phyloP scores from a whole-genome alignment of 306 rosid species.

The Sesbania bispinosa region DNA sequence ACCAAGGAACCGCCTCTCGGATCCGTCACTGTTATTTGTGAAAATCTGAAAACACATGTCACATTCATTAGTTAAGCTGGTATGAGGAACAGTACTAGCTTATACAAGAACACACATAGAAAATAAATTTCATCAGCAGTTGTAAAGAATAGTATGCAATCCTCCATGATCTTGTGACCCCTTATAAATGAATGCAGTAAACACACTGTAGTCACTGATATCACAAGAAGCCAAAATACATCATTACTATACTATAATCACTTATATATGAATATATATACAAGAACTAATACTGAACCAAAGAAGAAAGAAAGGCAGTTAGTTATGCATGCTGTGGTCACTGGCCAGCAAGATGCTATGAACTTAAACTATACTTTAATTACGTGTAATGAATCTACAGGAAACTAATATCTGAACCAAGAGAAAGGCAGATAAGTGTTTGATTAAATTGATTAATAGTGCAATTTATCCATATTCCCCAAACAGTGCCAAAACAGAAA shows the following conservation, averaged over 20 bases:
- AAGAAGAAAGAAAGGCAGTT: no score
- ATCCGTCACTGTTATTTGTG: conserved; percentile 77
- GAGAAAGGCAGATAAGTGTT: neutral
- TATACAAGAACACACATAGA: neutral
- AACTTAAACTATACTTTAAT: neutral
- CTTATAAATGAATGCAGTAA: conserved; percentile 3
- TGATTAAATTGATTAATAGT: neutral
- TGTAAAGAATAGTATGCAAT: neutral
- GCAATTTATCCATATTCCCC: neutral
- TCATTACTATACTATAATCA: no score
- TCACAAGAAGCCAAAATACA: no score
- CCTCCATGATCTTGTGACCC: neutral
- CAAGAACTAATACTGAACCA: no score
- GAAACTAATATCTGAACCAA: conserved; percentile 10
- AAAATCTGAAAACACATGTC: conserved; percentile 54
- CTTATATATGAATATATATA: no score
- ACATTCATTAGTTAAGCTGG: conserved; percentile 7
- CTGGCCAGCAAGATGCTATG: neutral
- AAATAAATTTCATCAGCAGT: conserved; percentile 1
- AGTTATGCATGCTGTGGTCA: neutral
- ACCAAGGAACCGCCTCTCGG: conserved; percentile 87
- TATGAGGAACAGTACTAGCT: conserved; percentile 17
- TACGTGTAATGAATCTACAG: neutral
- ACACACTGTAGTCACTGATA: no score
- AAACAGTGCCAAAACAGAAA: neutral